Evolutionary conservation across 306 rosid genomes (phyloP).

Genomic region (Cicer chorassanicum): DNA sequence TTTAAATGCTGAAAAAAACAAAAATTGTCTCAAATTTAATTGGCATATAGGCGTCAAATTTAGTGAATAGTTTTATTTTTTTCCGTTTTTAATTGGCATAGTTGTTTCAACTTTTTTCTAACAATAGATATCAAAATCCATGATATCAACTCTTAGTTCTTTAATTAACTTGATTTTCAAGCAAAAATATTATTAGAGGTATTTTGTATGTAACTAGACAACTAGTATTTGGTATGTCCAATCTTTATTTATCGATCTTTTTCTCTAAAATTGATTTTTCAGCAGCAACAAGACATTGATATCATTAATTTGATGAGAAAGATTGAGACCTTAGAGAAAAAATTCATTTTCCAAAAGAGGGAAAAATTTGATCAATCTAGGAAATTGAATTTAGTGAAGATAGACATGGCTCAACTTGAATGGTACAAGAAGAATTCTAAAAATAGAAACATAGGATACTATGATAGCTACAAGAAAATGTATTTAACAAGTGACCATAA

Average conservation of each 20-base stretch:
- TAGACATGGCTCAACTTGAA: constrained; percentile 61
- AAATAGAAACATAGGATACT: constrained; percentile 47
- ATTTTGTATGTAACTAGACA: background rate
- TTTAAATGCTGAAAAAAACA: no score
- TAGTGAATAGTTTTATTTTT: no score
- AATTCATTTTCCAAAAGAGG: constrained; percentile 3
- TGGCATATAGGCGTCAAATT: no score
- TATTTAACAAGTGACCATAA: background rate
- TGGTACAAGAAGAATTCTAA: constrained; percentile 63
- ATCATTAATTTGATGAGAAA: background rate
- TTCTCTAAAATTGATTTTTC: constrained; percentile 19
- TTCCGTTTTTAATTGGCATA: no score
- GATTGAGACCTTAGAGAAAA: constrained; percentile 22
- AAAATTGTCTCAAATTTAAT: no score
- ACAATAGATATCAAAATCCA: no score
- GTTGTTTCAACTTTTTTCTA: no score
- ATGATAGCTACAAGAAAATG: constrained; percentile 58
- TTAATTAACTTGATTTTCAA: background rate
- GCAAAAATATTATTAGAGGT: constrained; percentile 4
- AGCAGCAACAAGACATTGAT: background rate
- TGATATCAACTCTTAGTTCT: background rate
- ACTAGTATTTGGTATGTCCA: background rate
- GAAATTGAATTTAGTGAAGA: constrained; percentile 50
- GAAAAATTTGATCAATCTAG: constrained; percentile 27
- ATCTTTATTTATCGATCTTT: background rate